Base-by-base conservation (phyloP, 768 basidiomycete genomes). In the Trametopsis cervina region DNA sequence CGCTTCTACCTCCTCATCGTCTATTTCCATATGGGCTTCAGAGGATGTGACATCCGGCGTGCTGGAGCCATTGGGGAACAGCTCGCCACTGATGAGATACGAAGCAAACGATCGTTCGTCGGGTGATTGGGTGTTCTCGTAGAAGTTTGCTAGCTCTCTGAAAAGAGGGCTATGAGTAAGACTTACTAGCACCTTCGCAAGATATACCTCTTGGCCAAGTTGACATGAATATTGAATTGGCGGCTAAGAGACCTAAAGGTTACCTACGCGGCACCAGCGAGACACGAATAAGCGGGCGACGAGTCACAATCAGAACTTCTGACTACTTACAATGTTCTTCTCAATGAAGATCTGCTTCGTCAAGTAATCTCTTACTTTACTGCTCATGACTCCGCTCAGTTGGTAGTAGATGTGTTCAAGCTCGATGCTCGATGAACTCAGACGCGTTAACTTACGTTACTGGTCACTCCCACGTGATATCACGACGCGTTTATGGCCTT, bases 171-270 rank as follows among this genome's bases (percentile, higher is more conserved):
- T n/a, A n/a, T n/a, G n/a, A n/a, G n/a, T n/a, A n/a, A n/a, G n/a
- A n/a, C n/a, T 17, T 18, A 42, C 26, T n/a, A 21, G 12, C 13
- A 42, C 40, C 17, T n/a, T 9, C 9, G 15, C 18, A 46, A 35
- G 21, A n/a, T n/a, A 15, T 51, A 89, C 89, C 81, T 84, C 61
- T 89, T 91, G 17, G 89, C 88, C 29, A 66, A 66, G 62, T 89
- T 86, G 57, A 89, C 86, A 57, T 89, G 83, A 45, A 90, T 71
- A 0, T 71, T 70, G 38, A 87, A 71, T 35, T 76, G 77, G 53
- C 85, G 76, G 57, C 89, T 89, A 42, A 91, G 70, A 4, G 78
- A 81, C 29, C 88, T 76, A 63, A 78, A 91, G 4, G 89, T 91
- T 49, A 91, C 85, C 88, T 90, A 23, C 33, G 50, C 23, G 11